These are phyloP conservation scores for Penicillium tannophilum DNA, from an alignment of 495 filamentous ascomycete genomes.

Conservation along the genomic window DNA sequence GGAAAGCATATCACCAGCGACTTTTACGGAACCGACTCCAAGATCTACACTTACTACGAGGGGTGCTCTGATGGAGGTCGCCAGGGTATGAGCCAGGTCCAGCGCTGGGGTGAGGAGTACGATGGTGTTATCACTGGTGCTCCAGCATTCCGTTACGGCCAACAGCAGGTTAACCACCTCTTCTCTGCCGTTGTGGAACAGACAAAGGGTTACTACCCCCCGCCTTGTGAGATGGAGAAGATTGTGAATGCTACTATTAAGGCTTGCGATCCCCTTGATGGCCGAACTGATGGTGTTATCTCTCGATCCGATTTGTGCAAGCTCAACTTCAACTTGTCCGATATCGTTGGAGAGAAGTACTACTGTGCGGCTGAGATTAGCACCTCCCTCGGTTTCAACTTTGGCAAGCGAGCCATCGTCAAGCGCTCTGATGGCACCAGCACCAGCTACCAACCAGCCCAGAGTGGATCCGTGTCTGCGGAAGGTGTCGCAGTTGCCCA, in stretches of 20 bases:
- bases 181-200: slow-evolving; percentile 47
- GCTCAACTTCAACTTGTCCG: slow-evolving; percentile 44
- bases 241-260: slow-evolving; percentile 53
- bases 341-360: slow-evolving; percentile 49
- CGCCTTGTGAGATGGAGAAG: slow-evolving; percentile 51
- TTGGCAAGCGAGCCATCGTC: slow-evolving; percentile 25
- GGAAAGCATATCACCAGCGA: slow-evolving; percentile 32
- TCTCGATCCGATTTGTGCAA: slow-evolving; percentile 55
- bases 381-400: slow-evolving; percentile 37
- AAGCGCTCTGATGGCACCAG: slow-evolving; percentile 27
- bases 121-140: slow-evolving; percentile 53
- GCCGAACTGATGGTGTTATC: slow-evolving; percentile 53
- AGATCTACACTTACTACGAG: slow-evolving; percentile 40
- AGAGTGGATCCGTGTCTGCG: slow-evolving; percentile 32
- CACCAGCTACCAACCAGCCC: slow-evolving; percentile 32
- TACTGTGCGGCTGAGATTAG: slow-evolving; percentile 44
- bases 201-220: slow-evolving; percentile 51
- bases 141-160: slow-evolving; percentile 51
- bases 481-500: slow-evolving; percentile 30
- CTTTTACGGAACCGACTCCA: slow-evolving; percentile 32
- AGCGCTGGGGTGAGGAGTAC: slow-evolving; percentile 51
- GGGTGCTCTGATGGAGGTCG: slow-evolving; percentile 41
- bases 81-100: slow-evolving; percentile 49
- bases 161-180: slow-evolving; percentile 54
- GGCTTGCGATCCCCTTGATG: slow-evolving; percentile 54